Percentiles rank a stretch among this genome's conserved stretches.
These are phyloP conservation scores for Vaccinium darrowii DNA, from an alignment of 148 eudicot genomes.

Conservation along the genomic window DNA sequence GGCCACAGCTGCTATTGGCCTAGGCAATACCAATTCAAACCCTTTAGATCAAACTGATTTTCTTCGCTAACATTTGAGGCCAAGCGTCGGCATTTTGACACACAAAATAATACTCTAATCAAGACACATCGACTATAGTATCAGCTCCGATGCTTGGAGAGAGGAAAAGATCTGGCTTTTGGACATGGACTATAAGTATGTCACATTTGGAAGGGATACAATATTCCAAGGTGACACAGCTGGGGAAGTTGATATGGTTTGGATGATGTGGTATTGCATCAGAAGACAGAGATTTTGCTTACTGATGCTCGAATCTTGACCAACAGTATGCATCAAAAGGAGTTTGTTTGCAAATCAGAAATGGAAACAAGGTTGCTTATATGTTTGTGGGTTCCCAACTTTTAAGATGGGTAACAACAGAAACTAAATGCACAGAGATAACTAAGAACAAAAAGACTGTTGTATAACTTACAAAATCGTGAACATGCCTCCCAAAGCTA, in stretches of 20 bases:
- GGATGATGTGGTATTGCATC: background rate
- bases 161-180: background rate
- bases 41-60: background rate
- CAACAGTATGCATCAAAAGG: background rate
- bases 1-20: background rate
- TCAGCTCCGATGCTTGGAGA: background rate
- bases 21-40: background rate
- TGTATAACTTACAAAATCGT: background rate
- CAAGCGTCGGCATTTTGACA: background rate
- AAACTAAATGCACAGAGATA: background rate
- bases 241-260: background rate
- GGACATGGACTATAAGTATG: background rate
- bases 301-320: background rate
- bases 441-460: background rate
- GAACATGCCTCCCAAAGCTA: background rate
- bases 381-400: background rate
- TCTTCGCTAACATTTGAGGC: background rate
- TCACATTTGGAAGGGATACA: background rate
- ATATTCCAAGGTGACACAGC: background rate
- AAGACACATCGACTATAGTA: background rate
- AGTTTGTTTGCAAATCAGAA: background rate
- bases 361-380: background rate
- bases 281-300: background rate
- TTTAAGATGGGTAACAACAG: background rate
- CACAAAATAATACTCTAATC: background rate